phyloP scores from a whole-genome alignment of 768 basidiomycete species.

The Cystofilobasidium bisporidii region DNA sequence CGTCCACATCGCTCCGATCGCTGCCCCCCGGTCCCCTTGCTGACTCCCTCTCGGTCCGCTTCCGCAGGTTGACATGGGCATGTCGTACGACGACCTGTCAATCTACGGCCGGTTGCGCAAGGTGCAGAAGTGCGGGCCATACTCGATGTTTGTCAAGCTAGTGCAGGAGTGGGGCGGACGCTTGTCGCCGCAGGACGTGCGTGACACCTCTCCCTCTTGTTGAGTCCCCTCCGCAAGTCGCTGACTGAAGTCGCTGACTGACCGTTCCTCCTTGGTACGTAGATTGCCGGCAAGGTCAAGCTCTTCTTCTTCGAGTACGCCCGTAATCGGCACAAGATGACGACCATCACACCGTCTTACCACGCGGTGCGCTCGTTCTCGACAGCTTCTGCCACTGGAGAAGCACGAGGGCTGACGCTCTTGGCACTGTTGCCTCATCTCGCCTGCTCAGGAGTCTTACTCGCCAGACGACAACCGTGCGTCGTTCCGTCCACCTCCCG shows the following conservation, averaged over 20 bases:
- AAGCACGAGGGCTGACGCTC: no score
- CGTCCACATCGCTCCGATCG: no score
- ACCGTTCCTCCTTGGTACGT: no score
- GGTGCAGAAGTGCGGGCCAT: conserved; percentile 94
- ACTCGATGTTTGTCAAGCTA: conserved; percentile 92
- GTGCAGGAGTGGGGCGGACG: conserved; percentile 83
- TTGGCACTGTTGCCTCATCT: conserved; percentile 31
- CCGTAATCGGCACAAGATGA: conserved; percentile 97
- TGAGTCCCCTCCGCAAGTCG: background rate
- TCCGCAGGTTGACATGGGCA: conserved; percentile 86
- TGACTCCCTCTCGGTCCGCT: conserved; percentile 5
- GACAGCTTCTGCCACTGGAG: conserved; percentile 28
- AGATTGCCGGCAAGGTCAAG: conserved; percentile 98
- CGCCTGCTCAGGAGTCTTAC: conserved; percentile 71
- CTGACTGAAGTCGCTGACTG: background rate
- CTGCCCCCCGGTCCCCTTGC: conserved; percentile 17
- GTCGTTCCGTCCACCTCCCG: conserved; percentile 33
- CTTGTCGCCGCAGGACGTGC: conserved; percentile 71
- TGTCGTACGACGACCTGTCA: conserved; percentile 96
- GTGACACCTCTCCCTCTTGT: conserved; percentile 25
- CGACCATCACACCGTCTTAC: conserved; percentile 83
- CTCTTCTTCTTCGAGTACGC: conserved; percentile 95
- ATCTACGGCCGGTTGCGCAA: conserved; percentile 88
- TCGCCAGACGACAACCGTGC: conserved; percentile 91
- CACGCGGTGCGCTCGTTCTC: conserved; percentile 60